phyloP scores from a whole-genome alignment of 2,329 filamentous ascomycete species.

The Venturia aucupariae region DNA sequence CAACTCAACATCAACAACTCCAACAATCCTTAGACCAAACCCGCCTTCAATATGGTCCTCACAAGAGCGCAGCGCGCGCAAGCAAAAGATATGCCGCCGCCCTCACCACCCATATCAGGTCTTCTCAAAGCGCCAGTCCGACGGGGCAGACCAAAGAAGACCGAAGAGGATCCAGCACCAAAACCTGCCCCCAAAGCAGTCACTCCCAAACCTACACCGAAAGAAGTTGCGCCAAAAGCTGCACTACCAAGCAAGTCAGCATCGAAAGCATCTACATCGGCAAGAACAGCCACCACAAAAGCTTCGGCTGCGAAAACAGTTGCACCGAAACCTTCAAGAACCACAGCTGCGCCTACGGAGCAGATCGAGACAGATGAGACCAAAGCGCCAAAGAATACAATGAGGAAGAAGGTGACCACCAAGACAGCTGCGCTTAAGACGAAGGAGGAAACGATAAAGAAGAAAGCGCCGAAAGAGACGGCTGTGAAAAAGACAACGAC shows the following conservation, averaged over 20 bases:
- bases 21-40: neutral
- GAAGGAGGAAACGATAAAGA: neutral
- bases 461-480: neutral
- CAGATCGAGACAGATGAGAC: neutral
- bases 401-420: neutral
- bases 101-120: neutral
- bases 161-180: neutral
- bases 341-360: neutral
- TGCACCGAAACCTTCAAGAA: neutral
- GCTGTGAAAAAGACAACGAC: neutral
- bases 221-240: neutral
- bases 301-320: constrained; percentile 4
- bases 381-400: neutral
- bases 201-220: neutral
- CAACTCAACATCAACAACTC: neutral
- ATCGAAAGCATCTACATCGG: neutral
- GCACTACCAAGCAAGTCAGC: neutral
- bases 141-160: constrained; percentile 10
- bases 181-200: neutral
- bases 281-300: constrained; percentile 6
- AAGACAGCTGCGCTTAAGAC: neutral
- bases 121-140: constrained; percentile 10
- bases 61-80: constrained; percentile 13
- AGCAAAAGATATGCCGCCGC: neutral
- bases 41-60: constrained; percentile 9